Evolutionary conservation across 257 asterid species (phyloP).

Genomic region (Euphrasia confusa): DNA sequence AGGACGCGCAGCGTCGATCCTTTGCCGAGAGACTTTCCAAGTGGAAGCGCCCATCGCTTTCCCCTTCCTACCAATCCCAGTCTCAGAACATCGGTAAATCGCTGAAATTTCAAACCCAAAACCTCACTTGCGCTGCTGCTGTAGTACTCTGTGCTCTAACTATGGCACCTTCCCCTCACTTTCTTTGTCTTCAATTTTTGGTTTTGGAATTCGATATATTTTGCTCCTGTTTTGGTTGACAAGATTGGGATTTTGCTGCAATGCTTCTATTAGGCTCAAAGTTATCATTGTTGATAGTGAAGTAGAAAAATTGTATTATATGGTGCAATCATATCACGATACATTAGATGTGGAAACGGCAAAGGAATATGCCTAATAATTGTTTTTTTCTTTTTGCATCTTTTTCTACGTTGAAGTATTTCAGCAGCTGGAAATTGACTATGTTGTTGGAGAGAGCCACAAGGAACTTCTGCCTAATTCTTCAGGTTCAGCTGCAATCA

Average conservation of each 20-base stretch:
- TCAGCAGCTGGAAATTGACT: slow-evolving; percentile 95
- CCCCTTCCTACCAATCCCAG: slow-evolving; percentile 42
- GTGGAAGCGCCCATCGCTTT: slow-evolving; percentile 75
- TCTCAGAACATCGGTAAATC: slow-evolving; percentile 58
- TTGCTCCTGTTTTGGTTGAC: background rate
- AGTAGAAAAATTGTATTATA: slow-evolving; percentile 8
- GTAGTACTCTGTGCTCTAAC: slow-evolving; percentile 13
- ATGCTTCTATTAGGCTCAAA: slow-evolving; percentile 5
- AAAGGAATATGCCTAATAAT: slow-evolving; percentile 11
- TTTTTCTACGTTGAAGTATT: slow-evolving; percentile 43
- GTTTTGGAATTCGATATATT: background rate
- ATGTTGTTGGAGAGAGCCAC: slow-evolving; percentile 69
- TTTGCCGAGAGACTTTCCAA: slow-evolving; percentile 57
- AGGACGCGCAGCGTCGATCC: slow-evolving; percentile 52
- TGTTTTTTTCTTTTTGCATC: background rate
- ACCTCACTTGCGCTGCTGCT: slow-evolving; percentile 8
- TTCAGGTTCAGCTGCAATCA: slow-evolving; percentile 78
- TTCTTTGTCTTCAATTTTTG: background rate
- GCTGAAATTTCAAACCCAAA: slow-evolving; percentile 17
- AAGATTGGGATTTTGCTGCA: background rate
- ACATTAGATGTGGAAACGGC: background rate
- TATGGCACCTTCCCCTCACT: slow-evolving; percentile 13
- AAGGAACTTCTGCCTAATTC: slow-evolving; percentile 66
- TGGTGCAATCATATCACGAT: slow-evolving; percentile 6
- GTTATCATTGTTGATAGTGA: slow-evolving; percentile 6